Conservation (phyloP, 306 rosid species). For the Amphicarpaea edgeworthii region DNA sequence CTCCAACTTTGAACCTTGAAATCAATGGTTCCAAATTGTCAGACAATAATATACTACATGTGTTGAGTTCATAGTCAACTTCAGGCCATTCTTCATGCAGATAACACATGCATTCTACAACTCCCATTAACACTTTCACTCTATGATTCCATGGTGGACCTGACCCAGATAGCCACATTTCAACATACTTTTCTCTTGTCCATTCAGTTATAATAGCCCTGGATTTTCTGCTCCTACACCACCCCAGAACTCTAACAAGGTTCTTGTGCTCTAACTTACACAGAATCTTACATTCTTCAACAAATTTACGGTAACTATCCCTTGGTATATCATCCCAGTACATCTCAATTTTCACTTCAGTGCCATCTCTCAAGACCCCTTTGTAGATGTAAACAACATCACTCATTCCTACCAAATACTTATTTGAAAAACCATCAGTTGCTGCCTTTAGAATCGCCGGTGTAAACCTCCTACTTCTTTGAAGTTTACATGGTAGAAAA, state of each 20-base stretch:
- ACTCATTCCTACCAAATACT: slow-evolving; percentile 62
- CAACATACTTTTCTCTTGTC: slow-evolving; percentile 53
- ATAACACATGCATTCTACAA: slow-evolving; percentile 64
- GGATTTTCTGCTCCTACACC: slow-evolving; percentile 62
- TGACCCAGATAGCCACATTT: slow-evolving; percentile 61
- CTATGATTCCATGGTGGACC: slow-evolving; percentile 65
- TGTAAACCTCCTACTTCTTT: slow-evolving; percentile 54
- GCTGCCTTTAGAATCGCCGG: slow-evolving; percentile 64
- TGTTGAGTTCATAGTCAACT: slow-evolving; percentile 70
- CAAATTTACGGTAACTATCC: slow-evolving; percentile 43
- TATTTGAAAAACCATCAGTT: slow-evolving; percentile 56
- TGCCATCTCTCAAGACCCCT: slow-evolving; percentile 68
- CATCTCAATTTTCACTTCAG: slow-evolving; percentile 69
- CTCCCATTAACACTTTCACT: slow-evolving; percentile 63
- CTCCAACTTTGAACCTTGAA: slow-evolving; percentile 72
- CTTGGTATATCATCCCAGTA: slow-evolving; percentile 54
- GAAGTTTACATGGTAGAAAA: slow-evolving; percentile 60
- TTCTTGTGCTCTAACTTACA: slow-evolving; percentile 62
- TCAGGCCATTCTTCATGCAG: slow-evolving; percentile 71
- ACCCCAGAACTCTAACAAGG: slow-evolving; percentile 63
- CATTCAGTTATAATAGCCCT: slow-evolving; percentile 68
- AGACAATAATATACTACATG: slow-evolving; percentile 61
- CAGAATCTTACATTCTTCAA: slow-evolving; percentile 64
- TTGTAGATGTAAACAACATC: slow-evolving; percentile 64
- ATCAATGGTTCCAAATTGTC: slow-evolving; percentile 57